Percentiles rank a stretch among this genome's conserved stretches.
These are phyloP conservation scores for Sugiyamaella paludigena DNA, from an alignment of 1,139 yeast genomes.

Conservation along the genomic window DNA sequence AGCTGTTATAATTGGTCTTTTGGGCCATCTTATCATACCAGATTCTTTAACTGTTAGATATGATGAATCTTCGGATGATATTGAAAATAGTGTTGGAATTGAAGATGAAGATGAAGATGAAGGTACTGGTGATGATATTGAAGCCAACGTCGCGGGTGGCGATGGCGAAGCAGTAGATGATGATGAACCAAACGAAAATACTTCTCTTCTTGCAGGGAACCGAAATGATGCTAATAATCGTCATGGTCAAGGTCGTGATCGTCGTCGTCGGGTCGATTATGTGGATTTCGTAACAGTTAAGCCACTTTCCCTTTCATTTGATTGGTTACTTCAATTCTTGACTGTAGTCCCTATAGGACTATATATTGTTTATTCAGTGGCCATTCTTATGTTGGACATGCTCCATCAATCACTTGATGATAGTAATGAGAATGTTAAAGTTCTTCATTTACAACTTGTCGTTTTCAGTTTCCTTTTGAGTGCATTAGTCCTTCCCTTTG, in stretches of 20 bases:
- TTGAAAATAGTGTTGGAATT: constrained; percentile 16
- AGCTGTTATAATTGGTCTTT: constrained; percentile 56
- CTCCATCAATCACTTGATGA: constrained; percentile 70
- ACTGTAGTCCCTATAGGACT: constrained; percentile 65
- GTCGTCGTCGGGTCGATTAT: neutral
- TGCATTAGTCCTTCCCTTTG: constrained; percentile 65
- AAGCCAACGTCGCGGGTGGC: constrained; percentile 2
- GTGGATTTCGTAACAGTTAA: constrained; percentile 7
- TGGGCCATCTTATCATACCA: constrained; percentile 38
- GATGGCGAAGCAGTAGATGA: constrained; percentile 2
- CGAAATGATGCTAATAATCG: neutral
- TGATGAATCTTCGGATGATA: neutral
- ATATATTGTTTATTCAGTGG: constrained; percentile 48
- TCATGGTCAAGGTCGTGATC: neutral
- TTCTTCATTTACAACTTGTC: constrained; percentile 48
- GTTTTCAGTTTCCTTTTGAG: constrained; percentile 46
- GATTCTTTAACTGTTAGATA: constrained; percentile 20
- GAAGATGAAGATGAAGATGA: constrained; percentile 16
- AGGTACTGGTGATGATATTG: constrained; percentile 15
- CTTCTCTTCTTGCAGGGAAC: neutral
- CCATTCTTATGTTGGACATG: constrained; percentile 55
- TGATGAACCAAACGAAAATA: constrained; percentile 13
- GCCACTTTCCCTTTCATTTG: constrained; percentile 47
- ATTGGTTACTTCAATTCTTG: constrained; percentile 76
- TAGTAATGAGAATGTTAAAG: constrained; percentile 46